Evolutionary conservation across 371 early-diverging fungal species (phyloP).

Genomic region (Mortierella sp.): DNA sequence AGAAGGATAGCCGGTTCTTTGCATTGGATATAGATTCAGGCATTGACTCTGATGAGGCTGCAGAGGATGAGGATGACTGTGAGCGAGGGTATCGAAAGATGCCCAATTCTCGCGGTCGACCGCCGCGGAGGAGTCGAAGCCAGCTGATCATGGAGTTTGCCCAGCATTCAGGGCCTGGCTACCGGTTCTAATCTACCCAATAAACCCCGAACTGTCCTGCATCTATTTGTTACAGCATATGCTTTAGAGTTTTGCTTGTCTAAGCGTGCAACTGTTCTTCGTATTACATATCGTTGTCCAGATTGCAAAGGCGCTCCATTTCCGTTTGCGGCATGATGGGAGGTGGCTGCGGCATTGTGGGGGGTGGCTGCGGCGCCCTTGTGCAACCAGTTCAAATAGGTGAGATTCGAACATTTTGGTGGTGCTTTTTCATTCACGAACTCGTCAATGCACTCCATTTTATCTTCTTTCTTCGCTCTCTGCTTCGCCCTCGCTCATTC

Average conservation of each 20-base stretch:
- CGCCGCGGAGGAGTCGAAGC: slow-evolving; percentile 20
- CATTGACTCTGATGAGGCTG: slow-evolving; percentile 7
- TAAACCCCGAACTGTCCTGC: background rate
- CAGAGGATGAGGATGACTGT: slow-evolving; percentile 30
- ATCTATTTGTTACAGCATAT: background rate
- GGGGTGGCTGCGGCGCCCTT: no score
- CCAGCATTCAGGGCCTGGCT: slow-evolving; percentile 28
- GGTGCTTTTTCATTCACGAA: no score
- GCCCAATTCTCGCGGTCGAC: slow-evolving; percentile 36
- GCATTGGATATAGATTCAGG: background rate
- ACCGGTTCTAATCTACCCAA: slow-evolving; percentile 1
- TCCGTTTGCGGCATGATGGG: no score
- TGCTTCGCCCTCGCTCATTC: no score
- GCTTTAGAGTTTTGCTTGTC: no score
- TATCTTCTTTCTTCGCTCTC: no score
- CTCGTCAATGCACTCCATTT: slow-evolving; percentile 36
- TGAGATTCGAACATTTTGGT: no score
- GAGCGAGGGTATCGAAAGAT: slow-evolving; percentile 46
- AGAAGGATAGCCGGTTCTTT: background rate
- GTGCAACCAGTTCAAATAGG: no score
- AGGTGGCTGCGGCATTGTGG: no score
- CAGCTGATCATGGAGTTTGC: slow-evolving; percentile 43
- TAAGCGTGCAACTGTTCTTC: no score
- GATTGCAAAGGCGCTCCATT: no score
- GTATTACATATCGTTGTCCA: no score